These are phyloP conservation scores for Cyclotella kingstonii DNA, from an alignment of 108 stramenopile species.

Conservation along the genomic window DNA sequence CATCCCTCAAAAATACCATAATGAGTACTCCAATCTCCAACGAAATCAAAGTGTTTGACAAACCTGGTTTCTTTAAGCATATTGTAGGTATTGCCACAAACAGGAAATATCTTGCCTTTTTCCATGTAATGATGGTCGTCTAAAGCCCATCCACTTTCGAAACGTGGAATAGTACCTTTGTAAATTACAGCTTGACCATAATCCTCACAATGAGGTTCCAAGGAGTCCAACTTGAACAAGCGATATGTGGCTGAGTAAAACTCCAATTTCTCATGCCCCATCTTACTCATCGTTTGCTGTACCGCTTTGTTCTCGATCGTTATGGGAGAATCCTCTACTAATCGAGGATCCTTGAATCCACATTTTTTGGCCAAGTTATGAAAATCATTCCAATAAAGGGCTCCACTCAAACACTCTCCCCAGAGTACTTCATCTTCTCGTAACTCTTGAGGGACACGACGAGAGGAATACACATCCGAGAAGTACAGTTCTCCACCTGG, in stretches of 20 bases:
- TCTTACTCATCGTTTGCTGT: conserved; percentile 61
- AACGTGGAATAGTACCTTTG: conserved; percentile 91
- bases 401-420: conserved; percentile 95
- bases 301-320: conserved; percentile 80
- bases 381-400: conserved; percentile 97
- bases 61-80: conserved; percentile 88
- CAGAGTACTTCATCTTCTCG: conserved; percentile 82
- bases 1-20: conserved; percentile 92
- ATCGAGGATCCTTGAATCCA: conserved; percentile 89
- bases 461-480: conserved; percentile 93
- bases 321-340: conserved; percentile 90
- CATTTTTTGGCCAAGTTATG: conserved; percentile 75
- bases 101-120: conserved; percentile 84
- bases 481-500: conserved; percentile 96
- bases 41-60: conserved; percentile 82
- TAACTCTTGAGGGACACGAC: conserved; percentile 81
- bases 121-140: conserved; percentile 94
- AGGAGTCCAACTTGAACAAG: conserved; percentile 83
- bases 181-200: conserved; percentile 96
- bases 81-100: conserved; percentile 95
- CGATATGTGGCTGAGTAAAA: conserved; percentile 96
- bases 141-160: conserved; percentile 78
- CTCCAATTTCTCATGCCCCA: conserved; percentile 74
- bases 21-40: conserved; percentile 84
- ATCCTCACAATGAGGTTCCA: conserved; percentile 95